Conservation (phyloP, 1,284 basidiomycete genomes). For the Malassezia caprae region DNA sequence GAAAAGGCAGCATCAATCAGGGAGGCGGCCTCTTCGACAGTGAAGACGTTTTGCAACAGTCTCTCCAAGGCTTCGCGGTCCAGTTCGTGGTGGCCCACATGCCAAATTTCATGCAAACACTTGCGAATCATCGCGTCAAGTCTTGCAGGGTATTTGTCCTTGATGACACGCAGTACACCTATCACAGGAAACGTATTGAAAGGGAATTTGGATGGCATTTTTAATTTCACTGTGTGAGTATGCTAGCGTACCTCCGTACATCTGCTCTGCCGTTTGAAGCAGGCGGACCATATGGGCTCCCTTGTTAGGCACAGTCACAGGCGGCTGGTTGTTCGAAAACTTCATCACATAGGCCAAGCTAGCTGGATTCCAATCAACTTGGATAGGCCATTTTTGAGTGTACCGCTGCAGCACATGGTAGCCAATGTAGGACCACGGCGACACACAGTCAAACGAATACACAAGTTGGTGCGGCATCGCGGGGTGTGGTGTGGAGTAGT, state of each 20-base stretch:
- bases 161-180: constrained; percentile 22
- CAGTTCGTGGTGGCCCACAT: background rate
- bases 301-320: constrained; percentile 40
- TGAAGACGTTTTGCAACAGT: background rate
- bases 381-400: constrained; percentile 27
- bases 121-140: constrained; percentile 21
- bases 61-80: background rate
- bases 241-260: constrained; percentile 22
- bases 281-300: constrained; percentile 31
- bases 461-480: constrained; percentile 26
- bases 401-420: constrained; percentile 33
- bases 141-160: background rate
- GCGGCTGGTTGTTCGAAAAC: constrained; percentile 38
- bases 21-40: background rate
- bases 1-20: background rate
- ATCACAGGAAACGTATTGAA: constrained; percentile 34
- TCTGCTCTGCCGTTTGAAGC: constrained; percentile 22
- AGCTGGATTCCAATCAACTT: constrained; percentile 29
- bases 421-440: constrained; percentile 40
- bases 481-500: background rate
- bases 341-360: constrained; percentile 45
- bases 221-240: constrained; percentile 19
- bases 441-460: constrained; percentile 41
- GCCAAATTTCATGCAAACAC: constrained; percentile 32
- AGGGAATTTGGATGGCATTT: constrained; percentile 28